A percentile compares a stretch with the other conserved stretches of the same genome.
Conservation (phyloP, 495 filamentous ascomycete genomes). For the Gamarada debralockiae region DNA sequence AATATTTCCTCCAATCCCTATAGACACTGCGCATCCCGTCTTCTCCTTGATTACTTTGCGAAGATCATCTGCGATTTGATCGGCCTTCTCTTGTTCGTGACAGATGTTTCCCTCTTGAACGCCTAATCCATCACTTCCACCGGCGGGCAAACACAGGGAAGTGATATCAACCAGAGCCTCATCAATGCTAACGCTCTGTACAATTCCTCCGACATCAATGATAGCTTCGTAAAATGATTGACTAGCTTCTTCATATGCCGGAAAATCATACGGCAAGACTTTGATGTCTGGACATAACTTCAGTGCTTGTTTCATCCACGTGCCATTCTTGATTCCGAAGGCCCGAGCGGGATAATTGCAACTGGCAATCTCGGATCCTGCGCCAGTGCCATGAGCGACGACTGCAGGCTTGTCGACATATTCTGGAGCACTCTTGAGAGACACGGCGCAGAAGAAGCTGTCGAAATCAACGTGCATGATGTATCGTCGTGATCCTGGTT, state of each 20-base stretch:
- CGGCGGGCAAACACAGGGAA: constrained; percentile 56
- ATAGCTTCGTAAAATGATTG: constrained; percentile 81
- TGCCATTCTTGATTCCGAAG: constrained; percentile 89
- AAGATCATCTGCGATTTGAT: constrained; percentile 64
- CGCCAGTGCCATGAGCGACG: constrained; percentile 80
- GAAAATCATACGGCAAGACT: constrained; percentile 88
- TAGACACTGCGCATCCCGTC: constrained; percentile 82
- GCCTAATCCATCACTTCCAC: constrained; percentile 64
- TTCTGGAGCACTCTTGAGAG: constrained; percentile 70
- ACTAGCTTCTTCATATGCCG: constrained; percentile 90
- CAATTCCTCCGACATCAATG: constrained; percentile 69
- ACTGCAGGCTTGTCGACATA: constrained; percentile 79
- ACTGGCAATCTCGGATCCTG: constrained; percentile 90
- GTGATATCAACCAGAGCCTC: constrained; percentile 85
- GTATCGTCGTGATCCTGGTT: constrained; percentile 67
- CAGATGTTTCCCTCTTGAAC: constrained; percentile 69
- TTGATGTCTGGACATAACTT: constrained; percentile 82
- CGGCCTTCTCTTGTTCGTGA: constrained; percentile 77
- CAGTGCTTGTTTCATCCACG: constrained; percentile 95
- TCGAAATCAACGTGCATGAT: constrained; percentile 97
- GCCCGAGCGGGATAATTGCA: constrained; percentile 91
- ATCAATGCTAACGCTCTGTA: constrained; percentile 96
- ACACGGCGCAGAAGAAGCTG: constrained; percentile 95
- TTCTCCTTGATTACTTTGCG: constrained; percentile 64
- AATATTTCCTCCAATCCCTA: constrained; percentile 93